Conservation (phyloP, 805 yeast genomes). For the Candida silvicultrix region DNA sequence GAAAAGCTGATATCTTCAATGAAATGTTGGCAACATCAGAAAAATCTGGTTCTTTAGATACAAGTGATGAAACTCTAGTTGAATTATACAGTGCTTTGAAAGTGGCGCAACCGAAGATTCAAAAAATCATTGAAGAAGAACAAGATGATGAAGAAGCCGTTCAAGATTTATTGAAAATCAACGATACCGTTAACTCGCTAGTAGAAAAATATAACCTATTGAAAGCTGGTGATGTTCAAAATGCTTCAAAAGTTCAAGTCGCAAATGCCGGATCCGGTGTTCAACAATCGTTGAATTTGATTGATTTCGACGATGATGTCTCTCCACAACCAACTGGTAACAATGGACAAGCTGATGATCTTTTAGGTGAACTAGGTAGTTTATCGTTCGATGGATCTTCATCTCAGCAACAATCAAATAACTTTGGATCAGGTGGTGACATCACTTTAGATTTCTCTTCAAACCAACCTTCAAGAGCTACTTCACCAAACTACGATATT, state of each 20-base stretch:
- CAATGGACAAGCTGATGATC: slow-evolving; percentile 50
- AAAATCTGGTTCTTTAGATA: slow-evolving; percentile 32
- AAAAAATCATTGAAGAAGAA: slow-evolving; percentile 79
- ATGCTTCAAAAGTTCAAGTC: slow-evolving; percentile 44
- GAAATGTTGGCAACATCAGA: slow-evolving; percentile 69
- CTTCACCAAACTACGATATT: slow-evolving; percentile 19
- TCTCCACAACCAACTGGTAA: slow-evolving; percentile 23
- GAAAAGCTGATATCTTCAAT: slow-evolving; percentile 80
- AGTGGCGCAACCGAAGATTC: slow-evolving; percentile 80
- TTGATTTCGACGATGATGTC: slow-evolving; percentile 62
- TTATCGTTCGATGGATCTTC: slow-evolving; percentile 45
- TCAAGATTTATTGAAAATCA: slow-evolving; percentile 55
- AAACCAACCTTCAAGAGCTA: slow-evolving; percentile 18
- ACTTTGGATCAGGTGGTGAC: slow-evolving; percentile 49
- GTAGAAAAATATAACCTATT: slow-evolving; percentile 60
- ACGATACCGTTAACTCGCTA: slow-evolving; percentile 69
- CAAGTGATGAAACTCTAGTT: slow-evolving; percentile 57
- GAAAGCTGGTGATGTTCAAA: slow-evolving; percentile 54
- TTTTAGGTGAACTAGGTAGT: slow-evolving; percentile 65
- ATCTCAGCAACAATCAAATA: slow-evolving; percentile 3
- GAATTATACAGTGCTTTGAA: slow-evolving; percentile 78
- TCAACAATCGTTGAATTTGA: slow-evolving; percentile 43
- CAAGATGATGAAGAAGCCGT: slow-evolving; percentile 63
- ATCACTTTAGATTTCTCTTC: slow-evolving; percentile 33
- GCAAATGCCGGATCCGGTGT: slow-evolving; percentile 25